Base-by-base conservation (phyloP, 371 early-diverging fungal genomes). In the Saksenaea vasiformis region DNA sequence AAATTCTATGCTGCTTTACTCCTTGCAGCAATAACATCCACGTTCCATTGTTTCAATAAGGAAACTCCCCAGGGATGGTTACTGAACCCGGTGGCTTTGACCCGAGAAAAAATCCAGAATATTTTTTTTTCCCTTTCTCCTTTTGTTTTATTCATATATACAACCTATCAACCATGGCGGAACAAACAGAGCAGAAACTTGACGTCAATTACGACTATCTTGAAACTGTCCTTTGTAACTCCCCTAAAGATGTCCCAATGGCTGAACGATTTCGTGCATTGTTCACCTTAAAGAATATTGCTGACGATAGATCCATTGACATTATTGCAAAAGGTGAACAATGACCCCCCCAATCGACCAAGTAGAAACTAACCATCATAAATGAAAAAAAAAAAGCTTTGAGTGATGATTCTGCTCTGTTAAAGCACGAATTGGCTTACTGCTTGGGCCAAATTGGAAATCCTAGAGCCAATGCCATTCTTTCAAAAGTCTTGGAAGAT, bases 401-500 rank as follows among this genome's bases (percentile, higher is more conserved):
- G 64, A 74, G 72, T 56, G 94, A 93, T 68, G 89, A 90, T 39
- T 97, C 98, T 27, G 97, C 95, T 38, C 85, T 99, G 54, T 86
- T 99, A 60, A 96, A 98, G 79, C 99, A 99, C 75, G 99, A 99
- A 81, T 79, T 98, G 47, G 99, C 99, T 59, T 99, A 99, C 78
- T 95, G 96, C 58, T 85, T 99, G 62, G 99, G 99, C 58, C 99
- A 99, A 82, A 99, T 98, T 91, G 88, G 91, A 71, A 91, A 93
- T 70, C 82, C 84, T 35, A 69, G 77, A n/a, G 95, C 98, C 19
- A 89, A 96, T 47, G 82, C 86, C 0, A 76, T 87, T 17, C 86
- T 99, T 17, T 68, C 70, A 58, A 44, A 63, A 10, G 91, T 97
- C 9, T 76, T 97, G n/a, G 78, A 76, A 34, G 77, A 94, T 65